Base-by-base conservation (phyloP, 2,329 filamentous ascomycete genomes). In the Clathrospora elynae region DNA sequence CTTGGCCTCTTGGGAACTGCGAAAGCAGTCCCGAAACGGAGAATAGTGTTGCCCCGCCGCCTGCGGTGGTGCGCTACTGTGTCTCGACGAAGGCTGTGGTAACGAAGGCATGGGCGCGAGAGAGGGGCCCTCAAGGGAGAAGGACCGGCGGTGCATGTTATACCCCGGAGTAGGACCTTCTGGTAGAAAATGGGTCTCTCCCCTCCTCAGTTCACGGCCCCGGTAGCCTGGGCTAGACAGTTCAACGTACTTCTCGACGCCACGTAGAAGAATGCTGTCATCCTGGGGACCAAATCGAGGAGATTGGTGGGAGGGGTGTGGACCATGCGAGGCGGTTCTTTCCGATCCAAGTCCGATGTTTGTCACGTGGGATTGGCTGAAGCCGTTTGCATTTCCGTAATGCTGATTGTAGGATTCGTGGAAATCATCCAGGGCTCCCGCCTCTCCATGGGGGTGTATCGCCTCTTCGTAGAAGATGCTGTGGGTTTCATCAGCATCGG, bases 11-110 rank as follows among this genome's bases (percentile, higher is more conserved):
- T 50, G 40, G 1, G 63, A 53, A 16, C 49, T 35, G 4, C 12
- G 14, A 23, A 68, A 68, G 0, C 47, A 32, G 10, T 49, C 42
- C 6, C 46, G 32, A 23, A 66, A 68, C 1, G 58, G 39, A 2
- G 33, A 31, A 29, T 62, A 68, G 11, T 32, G 49, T 18, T 34
- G 23, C 6, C 44, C 42, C 3, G 18, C 31, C 18, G 29, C 41
- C 19, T 55, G 43, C 22, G 51, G 18, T 30, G 36, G 29, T 32
- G 39, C 16, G 25, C 34, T 33, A 14, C 28, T 30, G 31, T 29
- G 30, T 25, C 41, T 35, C 8, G 47, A 41, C 5, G 23, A 35
- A n/a, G 36, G 14, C 8, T 42, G 28, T 14, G 26, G 34, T 22
- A 16, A 29, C 10, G 25, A 35, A 5, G 37, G 29, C 44, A 59